These are phyloP conservation scores for Harringtonia aguacate DNA, from an alignment of 2,329 filamentous ascomycete genomes.

Conservation along the genomic window DNA sequence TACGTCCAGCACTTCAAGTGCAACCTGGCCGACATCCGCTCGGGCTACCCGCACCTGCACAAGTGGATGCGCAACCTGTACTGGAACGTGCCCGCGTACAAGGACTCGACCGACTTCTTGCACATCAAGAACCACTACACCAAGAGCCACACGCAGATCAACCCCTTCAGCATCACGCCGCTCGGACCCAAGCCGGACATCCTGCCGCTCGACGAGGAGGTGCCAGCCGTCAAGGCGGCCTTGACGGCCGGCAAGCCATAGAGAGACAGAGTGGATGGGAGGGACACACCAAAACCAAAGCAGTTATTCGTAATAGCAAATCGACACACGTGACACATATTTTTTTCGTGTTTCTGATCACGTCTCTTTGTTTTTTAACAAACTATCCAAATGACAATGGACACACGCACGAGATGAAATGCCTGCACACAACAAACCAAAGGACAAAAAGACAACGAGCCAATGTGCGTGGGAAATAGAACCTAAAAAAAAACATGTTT, in stretches of 20 bases:
- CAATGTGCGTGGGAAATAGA: no score
- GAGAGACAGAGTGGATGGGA: no score
- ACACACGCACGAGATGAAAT: no score
- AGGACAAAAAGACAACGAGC: not conserved
- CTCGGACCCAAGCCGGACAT: constrained; percentile 78
- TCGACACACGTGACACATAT: no score
- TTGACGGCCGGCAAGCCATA: not conserved
- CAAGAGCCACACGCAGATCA: constrained; percentile 53
- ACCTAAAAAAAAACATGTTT: not conserved
- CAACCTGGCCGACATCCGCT: constrained; percentile 76
- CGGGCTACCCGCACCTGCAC: constrained; percentile 73
- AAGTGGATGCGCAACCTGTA: constrained; percentile 75
- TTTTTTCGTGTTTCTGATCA: no score
- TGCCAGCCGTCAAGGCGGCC: constrained; percentile 42
- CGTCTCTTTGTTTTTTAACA: no score
- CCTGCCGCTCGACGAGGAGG: constrained; percentile 66
- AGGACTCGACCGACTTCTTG: constrained; percentile 77
- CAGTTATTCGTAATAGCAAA: no score
- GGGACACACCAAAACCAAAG: no score
- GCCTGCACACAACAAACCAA: not conserved
- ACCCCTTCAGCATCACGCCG: constrained; percentile 65
- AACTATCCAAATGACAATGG: no score
- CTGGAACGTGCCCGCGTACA: constrained; percentile 72
- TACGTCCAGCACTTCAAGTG: constrained; percentile 87
- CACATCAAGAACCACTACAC: constrained; percentile 82